Base-by-base conservation (phyloP, 2,329 filamentous ascomycete genomes). In the Endoconidiophora polonica region DNA sequence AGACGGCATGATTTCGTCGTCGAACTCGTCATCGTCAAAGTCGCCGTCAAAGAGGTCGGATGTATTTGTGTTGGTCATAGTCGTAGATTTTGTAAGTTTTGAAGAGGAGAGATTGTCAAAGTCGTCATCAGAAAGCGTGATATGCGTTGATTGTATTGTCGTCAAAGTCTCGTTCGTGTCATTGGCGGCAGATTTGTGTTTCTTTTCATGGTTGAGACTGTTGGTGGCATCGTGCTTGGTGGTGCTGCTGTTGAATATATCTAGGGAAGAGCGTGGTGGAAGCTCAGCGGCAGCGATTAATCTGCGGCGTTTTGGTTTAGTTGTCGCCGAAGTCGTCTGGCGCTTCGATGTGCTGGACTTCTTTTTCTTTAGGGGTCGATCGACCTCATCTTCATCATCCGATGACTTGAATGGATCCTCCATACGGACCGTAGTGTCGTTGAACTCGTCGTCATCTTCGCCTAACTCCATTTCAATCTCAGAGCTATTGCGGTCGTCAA, bases 401-500 rank as follows among this genome's bases (percentile, higher is more conserved):
- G 47, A 43, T 22, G 39, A n/a, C 26, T 46, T 16, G 6, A 37
- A 37, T 7, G 42, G 23, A 33, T 46, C 48, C 6, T 40, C 22
- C 5, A 39, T n/a, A 24, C 47, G 45, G 14, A n/a, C 23, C 23
- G 38, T 23, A 3, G 33, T 46, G 14, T 33, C 29, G 29, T 33
- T 33, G 2, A 33, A 33, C 12, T 33, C 29, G 7, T 33, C 37
- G 5, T 56, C 51, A 1, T 52, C 47, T 6, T 47, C 48, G 9
- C 41, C 48, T 9, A 48, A 41, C 4, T 22, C 46, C 4, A 37
- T 45, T 33, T 24, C 46, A 12, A 52, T 10, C n/a, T 52, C 40
- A 3, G 44, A 46, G 24, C 46, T 48, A n/a, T 40, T 37, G 16
- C 50, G 46, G 37, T 52, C 46, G 22, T 52, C 50, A 33, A 52